Evolutionary conservation across 805 yeast genomes (phyloP).

Genomic region (Alloascoidea africana): DNA sequence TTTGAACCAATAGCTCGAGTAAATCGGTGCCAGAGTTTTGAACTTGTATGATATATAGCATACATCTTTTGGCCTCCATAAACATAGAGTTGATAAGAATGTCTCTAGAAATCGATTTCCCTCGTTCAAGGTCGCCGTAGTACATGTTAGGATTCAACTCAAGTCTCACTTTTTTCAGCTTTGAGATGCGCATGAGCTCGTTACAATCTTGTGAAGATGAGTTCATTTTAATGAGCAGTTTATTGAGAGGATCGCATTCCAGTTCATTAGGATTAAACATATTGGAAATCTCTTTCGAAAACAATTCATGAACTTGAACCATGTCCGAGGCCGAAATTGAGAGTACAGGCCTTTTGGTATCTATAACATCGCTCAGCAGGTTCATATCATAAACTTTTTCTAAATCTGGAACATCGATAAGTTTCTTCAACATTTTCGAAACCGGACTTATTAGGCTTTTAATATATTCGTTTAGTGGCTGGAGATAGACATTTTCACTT

Average conservation of each 20-base stretch:
- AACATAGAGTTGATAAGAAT: slow-evolving; percentile 42
- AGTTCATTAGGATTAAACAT: background rate
- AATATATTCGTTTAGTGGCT: slow-evolving; percentile 68
- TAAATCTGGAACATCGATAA: slow-evolving; percentile 39
- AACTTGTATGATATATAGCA: slow-evolving; percentile 74
- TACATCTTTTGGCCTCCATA: slow-evolving; percentile 68
- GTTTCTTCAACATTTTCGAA: slow-evolving; percentile 25
- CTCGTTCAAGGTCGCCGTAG: background rate
- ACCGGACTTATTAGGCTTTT: slow-evolving; percentile 32
- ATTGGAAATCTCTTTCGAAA: slow-evolving; percentile 2
- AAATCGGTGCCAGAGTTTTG: slow-evolving; percentile 49
- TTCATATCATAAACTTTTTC: slow-evolving; percentile 46
- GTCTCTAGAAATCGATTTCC: slow-evolving; percentile 18
- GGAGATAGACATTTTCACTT: slow-evolving; percentile 45
- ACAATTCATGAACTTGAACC: slow-evolving; percentile 21
- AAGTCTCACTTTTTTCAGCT: slow-evolving; percentile 36
- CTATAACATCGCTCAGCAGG: slow-evolving; percentile 54
- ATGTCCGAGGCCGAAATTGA: slow-evolving; percentile 20
- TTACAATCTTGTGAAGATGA: slow-evolving; percentile 26
- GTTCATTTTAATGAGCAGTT: slow-evolving; percentile 21
- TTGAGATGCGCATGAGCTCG: slow-evolving; percentile 33
- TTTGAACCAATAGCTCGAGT: slow-evolving; percentile 51
- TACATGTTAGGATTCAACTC: slow-evolving; percentile 40
- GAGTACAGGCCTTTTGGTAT: slow-evolving; percentile 26
- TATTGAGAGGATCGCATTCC: background rate